Evolutionary conservation across 352 stramenopile genomes (phyloP), one percentile per base, ranked within the genome.

Genomic region (Peronosclerospora sorghi): DNA sequence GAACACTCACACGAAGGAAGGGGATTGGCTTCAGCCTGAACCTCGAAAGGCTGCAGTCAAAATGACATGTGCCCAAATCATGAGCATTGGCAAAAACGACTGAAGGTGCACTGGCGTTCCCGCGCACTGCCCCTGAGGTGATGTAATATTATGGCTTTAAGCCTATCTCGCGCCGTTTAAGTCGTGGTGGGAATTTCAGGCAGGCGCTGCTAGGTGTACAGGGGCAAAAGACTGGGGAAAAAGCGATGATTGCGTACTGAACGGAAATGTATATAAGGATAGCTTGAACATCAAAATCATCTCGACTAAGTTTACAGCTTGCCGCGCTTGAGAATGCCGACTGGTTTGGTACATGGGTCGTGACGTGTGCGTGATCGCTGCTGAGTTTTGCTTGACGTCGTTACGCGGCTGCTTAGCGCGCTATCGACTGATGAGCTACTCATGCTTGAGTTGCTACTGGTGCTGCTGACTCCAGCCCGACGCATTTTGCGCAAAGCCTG

Each of bases 11-110:
- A 26, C 21, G 21, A 26, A 26, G 6, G 21, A 26, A 24, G 79
- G 85, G 46, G 85, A 83, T 54, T 91, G 72, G 68, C 57, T 60
- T 21, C 76, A 91, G 45, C 70, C 72, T 1, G 72, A 72, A 32
- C 63, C 66, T 24, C 73, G 74, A 8, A 72, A 87, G 41, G 71
- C 68, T 7, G 59, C 78, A 2, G 58, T 71, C 6, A 71, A 75
- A 12, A 48, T 63, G 9, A 5, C 93, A 26, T 3, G 21, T 6
- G 21, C 21, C 21, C 21, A 26, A 26, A 26, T 85, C 0, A 45
- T 87, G 17, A 83, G 75, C 47, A 69, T 83, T 21, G 68, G 68
- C 14, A 72, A n/a, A 86, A 44, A 69, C 64, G 4, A 50, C 55
- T 0, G 44, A 55, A 21, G 62, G 73, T 18, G 73, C 79, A 8